Conservation (phyloP, 495 filamentous ascomycete genomes). For the Oidiodendron maius region DNA sequence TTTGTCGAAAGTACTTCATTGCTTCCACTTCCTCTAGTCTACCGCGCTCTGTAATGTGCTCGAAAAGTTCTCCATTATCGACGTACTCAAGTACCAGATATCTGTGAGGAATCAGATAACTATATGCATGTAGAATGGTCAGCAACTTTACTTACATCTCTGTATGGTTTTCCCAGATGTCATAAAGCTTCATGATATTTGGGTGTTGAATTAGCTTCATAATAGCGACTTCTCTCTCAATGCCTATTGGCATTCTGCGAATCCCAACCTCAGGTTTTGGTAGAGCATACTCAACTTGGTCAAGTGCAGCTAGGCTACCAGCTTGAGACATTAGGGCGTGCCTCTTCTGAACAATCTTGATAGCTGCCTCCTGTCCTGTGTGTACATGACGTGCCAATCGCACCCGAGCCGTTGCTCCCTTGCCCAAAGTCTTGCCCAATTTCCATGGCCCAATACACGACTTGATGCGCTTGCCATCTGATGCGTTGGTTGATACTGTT, state of each 20-base stretch:
- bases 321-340: constrained; percentile 64
- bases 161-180: constrained; percentile 92
- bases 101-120: constrained; percentile 38
- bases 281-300: constrained; percentile 37
- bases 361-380: constrained; percentile 72
- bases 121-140: not conserved
- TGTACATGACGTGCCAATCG: constrained; percentile 70
- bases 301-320: constrained; percentile 70
- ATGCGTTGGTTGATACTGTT: constrained; percentile 55
- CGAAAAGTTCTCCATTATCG: constrained; percentile 84
- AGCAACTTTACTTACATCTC: constrained; percentile 65
- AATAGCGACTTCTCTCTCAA: constrained; percentile 82
- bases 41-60: constrained; percentile 64
- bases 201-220: constrained; percentile 94
- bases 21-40: constrained; percentile 71
- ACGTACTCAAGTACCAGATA: constrained; percentile 97
- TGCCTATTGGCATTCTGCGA: constrained; percentile 71
- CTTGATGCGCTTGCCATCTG: constrained; percentile 59
- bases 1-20: constrained; percentile 82
- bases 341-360: constrained; percentile 88
- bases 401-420: constrained; percentile 79
- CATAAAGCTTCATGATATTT: constrained; percentile 84
- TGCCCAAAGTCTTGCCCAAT: constrained; percentile 77
- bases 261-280: constrained; percentile 45
- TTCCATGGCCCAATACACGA: constrained; percentile 85